Conservation (phyloP, 1,139 yeast genomes). For the Candida sanyaensis region DNA sequence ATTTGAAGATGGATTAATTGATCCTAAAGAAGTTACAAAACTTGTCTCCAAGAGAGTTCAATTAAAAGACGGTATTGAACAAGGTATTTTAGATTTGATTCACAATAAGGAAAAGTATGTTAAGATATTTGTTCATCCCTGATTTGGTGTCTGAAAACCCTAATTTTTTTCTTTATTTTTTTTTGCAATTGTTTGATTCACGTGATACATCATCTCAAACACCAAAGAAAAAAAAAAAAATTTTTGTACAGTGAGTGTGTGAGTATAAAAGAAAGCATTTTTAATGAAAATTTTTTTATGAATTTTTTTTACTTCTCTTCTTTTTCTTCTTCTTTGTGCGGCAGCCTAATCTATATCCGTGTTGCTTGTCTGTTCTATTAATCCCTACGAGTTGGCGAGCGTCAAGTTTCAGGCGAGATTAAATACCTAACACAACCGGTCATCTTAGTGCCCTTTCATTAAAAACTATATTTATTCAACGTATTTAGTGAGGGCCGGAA, state of each 20-base stretch:
- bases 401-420: constrained; percentile 58
- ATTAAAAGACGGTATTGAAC: constrained; percentile 35
- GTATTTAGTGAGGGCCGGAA: constrained; percentile 51
- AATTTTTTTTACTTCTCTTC: constrained; percentile 5
- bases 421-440: constrained; percentile 27
- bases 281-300: constrained; percentile 7
- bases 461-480: constrained; percentile 19
- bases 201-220: background rate
- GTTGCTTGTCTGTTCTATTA: constrained; percentile 55
- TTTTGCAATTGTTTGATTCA: background rate
- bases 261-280: constrained; percentile 2
- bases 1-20: constrained; percentile 18
- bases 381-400: constrained; percentile 57
- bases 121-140: constrained; percentile 16
- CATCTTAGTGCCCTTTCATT: constrained; percentile 54
- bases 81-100: constrained; percentile 36
- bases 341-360: constrained; percentile 59
- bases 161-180: background rate
- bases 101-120: constrained; percentile 39
- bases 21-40: background rate
- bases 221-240: background rate
- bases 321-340: constrained; percentile 44
- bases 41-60: constrained; percentile 34
- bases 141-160: background rate
- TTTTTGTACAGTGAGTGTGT: background rate